phyloP scores from a whole-genome alignment of 2,329 filamentous ascomycete genomes.

The Aspergillus proliferans region DNA sequence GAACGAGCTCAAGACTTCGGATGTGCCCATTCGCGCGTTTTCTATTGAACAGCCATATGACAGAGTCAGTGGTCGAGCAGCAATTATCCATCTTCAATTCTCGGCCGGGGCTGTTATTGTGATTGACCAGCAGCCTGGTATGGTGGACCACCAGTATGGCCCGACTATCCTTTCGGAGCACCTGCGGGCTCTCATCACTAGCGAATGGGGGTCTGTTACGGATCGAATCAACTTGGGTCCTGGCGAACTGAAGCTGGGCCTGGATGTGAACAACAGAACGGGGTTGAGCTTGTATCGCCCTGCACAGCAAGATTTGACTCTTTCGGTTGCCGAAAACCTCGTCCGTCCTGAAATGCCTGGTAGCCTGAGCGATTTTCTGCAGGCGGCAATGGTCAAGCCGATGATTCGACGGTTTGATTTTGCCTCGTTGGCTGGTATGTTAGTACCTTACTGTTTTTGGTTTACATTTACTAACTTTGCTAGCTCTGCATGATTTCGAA shows the following conservation, averaged over 20 bases:
- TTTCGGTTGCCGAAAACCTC: constrained; percentile 65
- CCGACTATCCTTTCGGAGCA: constrained; percentile 70
- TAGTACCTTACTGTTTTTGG: background rate
- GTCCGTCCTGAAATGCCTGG: constrained; percentile 56
- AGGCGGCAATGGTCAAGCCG: constrained; percentile 49
- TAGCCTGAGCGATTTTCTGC: constrained; percentile 59
- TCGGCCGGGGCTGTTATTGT: constrained; percentile 42
- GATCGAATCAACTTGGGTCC: constrained; percentile 75
- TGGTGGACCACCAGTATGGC: constrained; percentile 50
- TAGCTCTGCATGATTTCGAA: constrained; percentile 73
- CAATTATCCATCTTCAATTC: constrained; percentile 31
- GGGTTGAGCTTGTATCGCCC: constrained; percentile 63
- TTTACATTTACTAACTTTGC: constrained; percentile 8
- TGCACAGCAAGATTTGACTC: constrained; percentile 69
- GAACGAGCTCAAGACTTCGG: constrained; percentile 64
- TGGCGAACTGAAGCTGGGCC: constrained; percentile 63
- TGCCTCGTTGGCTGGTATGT: constrained; percentile 44
- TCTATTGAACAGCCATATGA: constrained; percentile 50
- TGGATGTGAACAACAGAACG: constrained; percentile 58
- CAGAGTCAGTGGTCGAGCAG: constrained; percentile 19
- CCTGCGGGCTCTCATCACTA: constrained; percentile 68
- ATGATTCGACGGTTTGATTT: constrained; percentile 70
- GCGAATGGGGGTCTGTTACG: constrained; percentile 68
- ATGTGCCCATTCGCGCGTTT: constrained; percentile 61
- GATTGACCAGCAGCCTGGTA: constrained; percentile 62